Conservation (phyloP, 768 basidiomycete species). For the Hygrophoropsis aurantiaca region DNA sequence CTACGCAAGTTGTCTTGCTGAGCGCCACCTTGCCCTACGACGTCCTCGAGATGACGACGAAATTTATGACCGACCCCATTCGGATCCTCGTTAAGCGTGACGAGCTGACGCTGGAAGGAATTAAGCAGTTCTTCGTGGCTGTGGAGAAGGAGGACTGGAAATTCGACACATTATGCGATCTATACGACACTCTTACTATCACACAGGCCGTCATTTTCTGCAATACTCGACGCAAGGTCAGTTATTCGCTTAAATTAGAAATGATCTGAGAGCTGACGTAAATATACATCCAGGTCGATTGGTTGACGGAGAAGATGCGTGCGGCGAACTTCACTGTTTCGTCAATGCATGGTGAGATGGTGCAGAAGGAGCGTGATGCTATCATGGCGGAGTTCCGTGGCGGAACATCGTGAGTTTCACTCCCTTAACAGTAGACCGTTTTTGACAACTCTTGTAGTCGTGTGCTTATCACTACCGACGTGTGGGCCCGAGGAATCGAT, state of each 20-base stretch:
- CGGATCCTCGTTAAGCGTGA: slow-evolving; percentile 99
- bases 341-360: slow-evolving; percentile 96
- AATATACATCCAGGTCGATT: slow-evolving; percentile 69
- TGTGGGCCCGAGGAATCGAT: slow-evolving; percentile 98
- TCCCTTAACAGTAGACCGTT: slow-evolving; percentile 7
- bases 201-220: slow-evolving; percentile 99
- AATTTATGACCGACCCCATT: slow-evolving; percentile 99
- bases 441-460: slow-evolving; percentile 48
- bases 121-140: slow-evolving; percentile 97
- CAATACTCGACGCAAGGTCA: slow-evolving; percentile 94
- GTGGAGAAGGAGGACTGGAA: slow-evolving; percentile 99
- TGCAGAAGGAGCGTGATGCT: slow-evolving; percentile 90
- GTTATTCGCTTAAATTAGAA: slow-evolving; percentile 15
- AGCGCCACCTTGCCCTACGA: slow-evolving; percentile 96
- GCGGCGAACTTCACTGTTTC: slow-evolving; percentile 99
- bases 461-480: slow-evolving; percentile 93
- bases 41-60: slow-evolving; percentile 98
- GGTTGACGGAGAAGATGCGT: slow-evolving; percentile 98
- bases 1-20: slow-evolving; percentile 94
- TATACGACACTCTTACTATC: slow-evolving; percentile 98
- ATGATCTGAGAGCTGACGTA: slow-evolving; percentile 7
- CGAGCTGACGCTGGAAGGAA: slow-evolving; percentile 94
- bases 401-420: slow-evolving; percentile 74
- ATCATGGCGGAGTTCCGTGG: slow-evolving; percentile 97
- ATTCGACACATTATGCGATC: slow-evolving; percentile 94